Conservation (phyloP, 345 rosid species). For the Eucalyptus curtisii region DNA sequence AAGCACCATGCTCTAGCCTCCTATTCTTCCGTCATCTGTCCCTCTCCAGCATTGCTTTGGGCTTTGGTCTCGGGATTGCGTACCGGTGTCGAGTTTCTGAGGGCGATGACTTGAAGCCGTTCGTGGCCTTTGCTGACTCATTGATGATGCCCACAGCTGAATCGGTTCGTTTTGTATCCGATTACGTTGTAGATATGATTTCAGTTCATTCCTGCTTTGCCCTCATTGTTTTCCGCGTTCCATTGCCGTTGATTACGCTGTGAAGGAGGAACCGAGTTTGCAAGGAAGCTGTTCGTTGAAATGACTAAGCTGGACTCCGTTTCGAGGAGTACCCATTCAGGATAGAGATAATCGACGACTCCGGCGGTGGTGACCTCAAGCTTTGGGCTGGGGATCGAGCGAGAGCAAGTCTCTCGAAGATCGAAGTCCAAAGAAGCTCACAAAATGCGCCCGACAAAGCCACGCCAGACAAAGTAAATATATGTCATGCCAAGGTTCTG, state of each 20-base stretch:
- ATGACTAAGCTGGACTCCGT: neutral
- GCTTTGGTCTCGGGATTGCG: too few species aligned
- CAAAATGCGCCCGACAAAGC: rapidly evolving
- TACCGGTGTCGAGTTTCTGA: too few species aligned
- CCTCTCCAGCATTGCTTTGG: too few species aligned
- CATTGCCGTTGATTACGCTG: rapidly evolving
- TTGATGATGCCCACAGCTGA: too few species aligned
- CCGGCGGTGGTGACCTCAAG: neutral
- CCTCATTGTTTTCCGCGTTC: neutral
- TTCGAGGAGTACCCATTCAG: neutral
- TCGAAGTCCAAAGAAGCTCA: neutral
- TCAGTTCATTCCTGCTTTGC: neutral
- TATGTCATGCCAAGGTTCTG: too few species aligned
- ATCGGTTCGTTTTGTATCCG: too few species aligned
- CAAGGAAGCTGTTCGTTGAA: neutral
- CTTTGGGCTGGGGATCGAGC: neutral
- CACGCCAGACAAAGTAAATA: too few species aligned
- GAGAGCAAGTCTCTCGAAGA: neutral
- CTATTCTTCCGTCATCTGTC: too few species aligned
- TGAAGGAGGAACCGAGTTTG: neutral
- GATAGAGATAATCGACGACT: neutral
- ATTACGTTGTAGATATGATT: rapidly evolving
- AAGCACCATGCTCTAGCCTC: too few species aligned
- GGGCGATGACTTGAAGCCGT: too few species aligned
- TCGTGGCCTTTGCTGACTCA: too few species aligned